Conservation (phyloP, 2,329 filamentous ascomycete species). For the Diaporthe eres region DNA sequence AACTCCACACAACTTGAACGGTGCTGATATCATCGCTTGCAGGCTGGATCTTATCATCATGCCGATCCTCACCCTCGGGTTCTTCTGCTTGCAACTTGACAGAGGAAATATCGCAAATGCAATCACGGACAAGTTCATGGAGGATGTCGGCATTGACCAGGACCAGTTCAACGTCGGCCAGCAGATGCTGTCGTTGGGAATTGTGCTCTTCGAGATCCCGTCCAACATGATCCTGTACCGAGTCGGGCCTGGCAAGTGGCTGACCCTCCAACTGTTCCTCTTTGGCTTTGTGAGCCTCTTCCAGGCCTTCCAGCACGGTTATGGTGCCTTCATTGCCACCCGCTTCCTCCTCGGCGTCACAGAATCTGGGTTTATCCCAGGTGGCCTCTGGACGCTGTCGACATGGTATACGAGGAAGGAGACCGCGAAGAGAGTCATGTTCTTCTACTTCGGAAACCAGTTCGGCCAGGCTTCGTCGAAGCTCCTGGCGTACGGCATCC, state of each 20-base stretch:
- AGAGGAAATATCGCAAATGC: slow-evolving; percentile 56
- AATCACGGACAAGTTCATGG: slow-evolving; percentile 64
- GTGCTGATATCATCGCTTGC: not conserved
- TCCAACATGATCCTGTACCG: slow-evolving; percentile 49
- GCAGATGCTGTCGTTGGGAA: slow-evolving; percentile 64
- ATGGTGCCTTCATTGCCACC: slow-evolving; percentile 54
- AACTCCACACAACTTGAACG: not conserved
- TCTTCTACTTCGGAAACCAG: slow-evolving; percentile 62
- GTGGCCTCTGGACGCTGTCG: slow-evolving; percentile 62
- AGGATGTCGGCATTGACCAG: slow-evolving; percentile 63
- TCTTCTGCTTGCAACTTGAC: slow-evolving; percentile 42
- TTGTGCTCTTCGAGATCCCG: slow-evolving; percentile 60
- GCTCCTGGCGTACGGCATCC: slow-evolving; percentile 59
- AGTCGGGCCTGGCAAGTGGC: slow-evolving; percentile 54
- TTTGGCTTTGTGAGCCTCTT: slow-evolving; percentile 55
- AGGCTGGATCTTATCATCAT: slow-evolving; percentile 41
- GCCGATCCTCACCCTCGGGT: slow-evolving; percentile 38
- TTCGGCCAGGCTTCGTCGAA: slow-evolving; percentile 56
- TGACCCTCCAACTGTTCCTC: slow-evolving; percentile 7
- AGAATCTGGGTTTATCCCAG: slow-evolving; percentile 62
- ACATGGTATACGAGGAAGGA: slow-evolving; percentile 63
- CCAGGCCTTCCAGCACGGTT: slow-evolving; percentile 56
- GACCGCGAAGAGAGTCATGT: slow-evolving; percentile 60
- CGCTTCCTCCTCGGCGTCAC: slow-evolving; percentile 54
- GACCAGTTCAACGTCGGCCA: slow-evolving; percentile 66